phyloP scores from a whole-genome alignment of 768 basidiomycete genomes.

The Gymnopilus junonius region DNA sequence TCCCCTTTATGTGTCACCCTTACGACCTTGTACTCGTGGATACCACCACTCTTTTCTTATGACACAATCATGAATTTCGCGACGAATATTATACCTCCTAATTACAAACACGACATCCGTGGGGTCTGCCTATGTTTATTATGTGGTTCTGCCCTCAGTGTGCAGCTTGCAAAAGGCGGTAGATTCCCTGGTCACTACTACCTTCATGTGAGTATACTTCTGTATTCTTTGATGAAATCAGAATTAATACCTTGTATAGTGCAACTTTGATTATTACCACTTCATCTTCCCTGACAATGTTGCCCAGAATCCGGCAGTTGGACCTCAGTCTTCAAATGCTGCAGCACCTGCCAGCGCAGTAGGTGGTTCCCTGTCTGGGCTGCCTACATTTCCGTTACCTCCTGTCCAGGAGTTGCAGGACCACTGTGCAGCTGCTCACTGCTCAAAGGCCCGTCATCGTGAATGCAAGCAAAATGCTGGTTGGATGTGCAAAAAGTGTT shows the following conservation, averaged over 20 bases:
- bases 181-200: constrained; percentile 5
- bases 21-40: background rate
- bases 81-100: background rate
- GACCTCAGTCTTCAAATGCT: background rate
- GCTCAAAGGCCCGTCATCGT: background rate
- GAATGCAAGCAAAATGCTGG: background rate
- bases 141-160: background rate
- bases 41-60: background rate
- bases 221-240: background rate
- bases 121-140: background rate
- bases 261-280: background rate
- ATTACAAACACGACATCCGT: background rate
- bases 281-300: background rate
- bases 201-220: constrained; percentile 1
- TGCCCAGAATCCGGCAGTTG: background rate
- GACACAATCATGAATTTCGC: background rate
- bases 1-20: background rate
- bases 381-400: background rate
- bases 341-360: background rate
- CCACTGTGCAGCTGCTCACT: background rate
- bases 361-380: no score
- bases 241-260: background rate
- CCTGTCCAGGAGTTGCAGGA: background rate
- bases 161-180: constrained; percentile 9
- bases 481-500: background rate